A percentile compares a stretch with the other conserved stretches of the same genome.
Conservation (phyloP, 495 filamentous ascomycete genomes). For the Aspergillus indologenus region DNA sequence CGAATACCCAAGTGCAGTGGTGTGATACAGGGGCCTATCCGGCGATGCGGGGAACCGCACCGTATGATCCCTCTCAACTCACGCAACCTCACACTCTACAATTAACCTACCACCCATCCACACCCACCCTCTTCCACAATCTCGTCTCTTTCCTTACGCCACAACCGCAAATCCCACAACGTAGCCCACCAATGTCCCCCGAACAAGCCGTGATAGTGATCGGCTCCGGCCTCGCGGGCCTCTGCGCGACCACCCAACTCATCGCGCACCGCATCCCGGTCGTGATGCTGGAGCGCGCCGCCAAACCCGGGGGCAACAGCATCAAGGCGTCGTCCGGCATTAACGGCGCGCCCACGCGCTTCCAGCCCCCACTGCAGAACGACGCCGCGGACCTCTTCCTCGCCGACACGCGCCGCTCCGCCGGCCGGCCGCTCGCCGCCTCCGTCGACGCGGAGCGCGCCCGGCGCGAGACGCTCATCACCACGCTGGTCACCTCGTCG, state of each 20-base stretch:
- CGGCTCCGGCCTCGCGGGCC: slow-evolving; percentile 24
- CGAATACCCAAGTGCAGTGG: too few species aligned
- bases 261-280: slow-evolving; percentile 44
- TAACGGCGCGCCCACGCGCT: slow-evolving; percentile 55
- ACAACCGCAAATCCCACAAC: background rate
- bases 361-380: slow-evolving; percentile 32
- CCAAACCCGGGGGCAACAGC: slow-evolving; percentile 58
- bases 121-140: background rate
- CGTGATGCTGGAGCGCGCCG: slow-evolving; percentile 49
- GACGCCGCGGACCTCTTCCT: slow-evolving; percentile 40
- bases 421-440: slow-evolving; percentile 16
- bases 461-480: slow-evolving; percentile 41
- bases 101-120: too few species aligned
- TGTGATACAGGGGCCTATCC: too few species aligned
- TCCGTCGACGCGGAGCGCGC: slow-evolving; percentile 5
- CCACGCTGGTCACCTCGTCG: slow-evolving; percentile 37
- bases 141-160: background rate
- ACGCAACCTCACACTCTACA: too few species aligned
- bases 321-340: slow-evolving; percentile 64
- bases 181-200: background rate
- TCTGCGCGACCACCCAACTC: slow-evolving; percentile 38
- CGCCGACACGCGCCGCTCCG: slow-evolving; percentile 52
- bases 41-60: too few species aligned
- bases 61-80: too few species aligned
- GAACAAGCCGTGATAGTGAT: slow-evolving; percentile 15